Percentiles rank a stretch among this genome's conserved stretches.
Evolutionary conservation across 2,329 filamentous ascomycete species (phyloP).

Genomic region (Fusarium sp.): DNA sequence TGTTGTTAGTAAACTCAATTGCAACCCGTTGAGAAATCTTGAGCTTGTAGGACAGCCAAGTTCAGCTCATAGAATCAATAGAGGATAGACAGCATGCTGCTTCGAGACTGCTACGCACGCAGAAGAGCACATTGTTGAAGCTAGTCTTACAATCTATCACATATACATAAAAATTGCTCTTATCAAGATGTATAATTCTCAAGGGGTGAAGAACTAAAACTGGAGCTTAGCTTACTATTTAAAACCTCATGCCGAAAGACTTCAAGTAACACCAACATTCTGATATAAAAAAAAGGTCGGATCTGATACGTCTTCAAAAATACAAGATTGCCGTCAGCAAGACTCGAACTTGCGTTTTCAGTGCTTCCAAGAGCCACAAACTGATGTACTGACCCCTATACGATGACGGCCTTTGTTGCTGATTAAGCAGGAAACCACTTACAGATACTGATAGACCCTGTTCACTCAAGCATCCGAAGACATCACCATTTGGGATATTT

Average conservation of each 20-base stretch:
- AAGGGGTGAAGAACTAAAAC: background rate
- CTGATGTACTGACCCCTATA: constrained; percentile 40
- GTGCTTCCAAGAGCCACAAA: constrained; percentile 25
- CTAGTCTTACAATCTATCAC: no score
- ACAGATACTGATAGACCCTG: background rate
- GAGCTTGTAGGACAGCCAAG: background rate
- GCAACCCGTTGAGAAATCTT: background rate
- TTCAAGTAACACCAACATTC: background rate
- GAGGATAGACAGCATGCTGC: background rate
- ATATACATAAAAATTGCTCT: no score
- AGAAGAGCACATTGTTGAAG: background rate
- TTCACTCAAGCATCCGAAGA: background rate
- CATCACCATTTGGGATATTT: background rate
- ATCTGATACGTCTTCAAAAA: background rate
- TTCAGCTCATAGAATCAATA: background rate
- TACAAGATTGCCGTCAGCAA: constrained; percentile 27
- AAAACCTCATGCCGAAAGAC: background rate
- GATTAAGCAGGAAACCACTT: background rate
- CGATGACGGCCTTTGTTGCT: constrained; percentile 32
- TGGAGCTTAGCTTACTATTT: background rate
- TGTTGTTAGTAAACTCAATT: background rate
- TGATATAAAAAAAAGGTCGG: background rate
- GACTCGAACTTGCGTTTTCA: constrained; percentile 40
- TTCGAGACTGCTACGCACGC: no score
- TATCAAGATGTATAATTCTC: background rate